Percentiles rank a stretch among this genome's conserved stretches.
phyloP scores from a whole-genome alignment of 2,329 filamentous ascomycete species.

The Diaporthe humulicola region DNA sequence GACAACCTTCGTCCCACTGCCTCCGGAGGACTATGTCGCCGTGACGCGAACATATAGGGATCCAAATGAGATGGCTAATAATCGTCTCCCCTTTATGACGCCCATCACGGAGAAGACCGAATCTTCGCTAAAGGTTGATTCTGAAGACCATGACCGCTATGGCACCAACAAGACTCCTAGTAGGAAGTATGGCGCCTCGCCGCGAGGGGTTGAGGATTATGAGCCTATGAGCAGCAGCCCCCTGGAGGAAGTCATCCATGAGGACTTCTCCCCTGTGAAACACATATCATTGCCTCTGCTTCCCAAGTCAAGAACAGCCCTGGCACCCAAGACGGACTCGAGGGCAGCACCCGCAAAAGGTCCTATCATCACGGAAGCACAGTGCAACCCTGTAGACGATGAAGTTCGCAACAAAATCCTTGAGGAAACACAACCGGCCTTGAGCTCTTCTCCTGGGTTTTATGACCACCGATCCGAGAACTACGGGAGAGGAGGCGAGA shows the following conservation, averaged over 20 bases:
- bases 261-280: slow-evolving; percentile 57
- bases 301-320: slow-evolving; percentile 55
- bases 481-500: slow-evolving; percentile 78
- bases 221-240: slow-evolving; percentile 79
- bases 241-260: slow-evolving; percentile 74
- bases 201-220: slow-evolving; percentile 46
- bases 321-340: slow-evolving; percentile 45
- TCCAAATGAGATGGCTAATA: slow-evolving; percentile 84
- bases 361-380: slow-evolving; percentile 82
- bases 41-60: slow-evolving; percentile 86
- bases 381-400: slow-evolving; percentile 93
- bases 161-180: slow-evolving; percentile 82
- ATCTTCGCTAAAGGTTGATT: slow-evolving; percentile 80
- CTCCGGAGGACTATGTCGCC: slow-evolving; percentile 88
- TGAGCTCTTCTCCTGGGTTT: slow-evolving; percentile 83
- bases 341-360: slow-evolving; percentile 68
- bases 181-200: slow-evolving; percentile 58
- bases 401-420: slow-evolving; percentile 81
- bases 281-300: slow-evolving; percentile 65
- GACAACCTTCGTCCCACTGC: slow-evolving; percentile 81
- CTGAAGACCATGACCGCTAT: slow-evolving; percentile 63
- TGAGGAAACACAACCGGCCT: slow-evolving; percentile 77
- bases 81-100: slow-evolving; percentile 97
- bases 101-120: slow-evolving; percentile 97
- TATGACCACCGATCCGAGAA: slow-evolving; percentile 76